Base-by-base conservation (phyloP, 169 alveolate genomes). In the Eimeria sp. region DNA sequence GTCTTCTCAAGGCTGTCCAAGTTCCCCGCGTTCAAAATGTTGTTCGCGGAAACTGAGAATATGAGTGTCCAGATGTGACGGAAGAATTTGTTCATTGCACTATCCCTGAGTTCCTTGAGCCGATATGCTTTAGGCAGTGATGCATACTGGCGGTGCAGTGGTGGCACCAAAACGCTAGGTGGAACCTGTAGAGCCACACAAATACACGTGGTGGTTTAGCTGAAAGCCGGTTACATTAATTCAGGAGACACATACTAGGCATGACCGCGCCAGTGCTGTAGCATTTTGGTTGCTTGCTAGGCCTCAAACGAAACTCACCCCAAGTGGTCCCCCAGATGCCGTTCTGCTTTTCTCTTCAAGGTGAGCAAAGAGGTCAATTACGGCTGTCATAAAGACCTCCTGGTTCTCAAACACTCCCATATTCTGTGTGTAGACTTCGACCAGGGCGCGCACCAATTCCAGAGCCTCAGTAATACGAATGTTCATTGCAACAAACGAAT, bases 41-140 rank as follows among this genome's bases (percentile, higher is more conserved):
- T 87, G 67, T 87, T 61, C 20, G 94, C 94, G 47, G 94, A 87
- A 18, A 87, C 94, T n/a, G 94, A 87, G 63, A 87, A 87, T 14
- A 87, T 40, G 30, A 87, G 94, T 25, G 83, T 87, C 94, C 94
- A 87, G 20, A 87, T 34, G 51, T 87, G 94, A 47, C 82, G 78
- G 75, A 65, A 87, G 83, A 87, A 87, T 0, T 63, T 18, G 47
- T 47, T 40, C 94, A 87, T 87, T 61, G 94, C 83, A 45, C 83
- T 87, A 11, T 87, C 94, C 3, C 40, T 87, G 63, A 87, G 94
- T 45, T 61, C 83, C 65, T 43, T 61, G 49, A 87, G 65, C 34
- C 94, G 82, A 40, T 61, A 51, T 20, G 47, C 70, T 57, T 34
- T 87, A 0, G 83, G 83, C 83, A 87, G n/a, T 43, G 80, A 61